Conservation (phyloP, 208 protist genomes). For the Leishmania martiniquensis region DNA sequence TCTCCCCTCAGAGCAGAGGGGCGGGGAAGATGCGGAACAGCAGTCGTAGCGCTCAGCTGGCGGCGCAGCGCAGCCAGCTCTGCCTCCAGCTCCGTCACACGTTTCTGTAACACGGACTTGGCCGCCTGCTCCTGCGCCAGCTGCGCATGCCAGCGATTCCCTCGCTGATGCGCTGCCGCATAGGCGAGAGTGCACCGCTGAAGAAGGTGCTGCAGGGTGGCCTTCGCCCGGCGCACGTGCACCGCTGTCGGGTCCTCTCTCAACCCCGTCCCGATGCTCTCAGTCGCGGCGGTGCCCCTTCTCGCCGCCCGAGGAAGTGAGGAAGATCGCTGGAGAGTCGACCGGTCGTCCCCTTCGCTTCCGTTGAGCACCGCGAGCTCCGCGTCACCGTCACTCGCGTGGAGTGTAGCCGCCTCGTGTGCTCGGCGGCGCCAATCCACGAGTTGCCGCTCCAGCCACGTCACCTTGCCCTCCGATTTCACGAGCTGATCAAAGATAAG, state of each 20-base stretch:
- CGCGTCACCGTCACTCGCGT: not conserved
- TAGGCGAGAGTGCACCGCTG: constrained; percentile 28
- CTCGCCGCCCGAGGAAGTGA: not conserved
- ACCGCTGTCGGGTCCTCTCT: constrained; percentile 19
- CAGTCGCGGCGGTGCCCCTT: not conserved
- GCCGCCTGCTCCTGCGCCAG: constrained; percentile 18
- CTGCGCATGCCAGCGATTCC: constrained; percentile 22
- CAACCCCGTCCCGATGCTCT: not conserved
- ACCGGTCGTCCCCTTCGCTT: not conserved
- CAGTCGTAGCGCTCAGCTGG: not conserved
- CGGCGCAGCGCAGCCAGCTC: constrained; percentile 20
- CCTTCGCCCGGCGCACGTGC: constrained; percentile 8
- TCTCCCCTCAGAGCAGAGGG: not conserved
- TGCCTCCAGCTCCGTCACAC: constrained; percentile 23
- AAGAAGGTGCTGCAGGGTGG: constrained; percentile 24
- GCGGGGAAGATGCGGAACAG: not conserved
- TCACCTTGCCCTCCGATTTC: constrained; percentile 32
- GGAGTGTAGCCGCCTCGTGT: constrained; percentile 12
- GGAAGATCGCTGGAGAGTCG: not conserved
- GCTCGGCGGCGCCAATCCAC: constrained; percentile 32
- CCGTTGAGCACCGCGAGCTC: not conserved
- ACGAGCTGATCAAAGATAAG: constrained; percentile 40
- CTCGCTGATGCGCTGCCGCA: constrained; percentile 20
- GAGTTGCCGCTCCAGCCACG: constrained; percentile 33
- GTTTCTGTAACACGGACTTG: constrained; percentile 19